A percentile compares a stretch with the other conserved stretches of the same genome.
Conservation (phyloP, 495 filamentous ascomycete species). For the Collariella sp. region DNA sequence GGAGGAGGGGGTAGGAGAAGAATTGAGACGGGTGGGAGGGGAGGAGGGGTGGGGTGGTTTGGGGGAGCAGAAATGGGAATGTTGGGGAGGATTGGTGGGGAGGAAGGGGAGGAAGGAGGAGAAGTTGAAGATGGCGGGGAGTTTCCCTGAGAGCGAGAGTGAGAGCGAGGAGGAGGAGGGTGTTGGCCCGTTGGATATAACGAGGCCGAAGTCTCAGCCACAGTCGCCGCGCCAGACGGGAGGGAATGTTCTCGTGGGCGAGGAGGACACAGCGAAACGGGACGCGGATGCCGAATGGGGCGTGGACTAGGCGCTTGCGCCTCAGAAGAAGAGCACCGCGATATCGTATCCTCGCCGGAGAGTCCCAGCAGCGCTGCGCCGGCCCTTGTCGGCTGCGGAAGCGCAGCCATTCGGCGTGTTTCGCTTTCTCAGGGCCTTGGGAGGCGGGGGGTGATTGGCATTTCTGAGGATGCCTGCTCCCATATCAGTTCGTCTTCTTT, state of each 20-base stretch:
- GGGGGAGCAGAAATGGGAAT: not conserved
- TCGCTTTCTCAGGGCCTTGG: too few species aligned
- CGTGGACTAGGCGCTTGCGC: not conserved
- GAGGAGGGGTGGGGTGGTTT: not conserved
- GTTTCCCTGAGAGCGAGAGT: conserved; percentile 22
- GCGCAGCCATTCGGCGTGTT: too few species aligned
- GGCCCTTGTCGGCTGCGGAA: not conserved
- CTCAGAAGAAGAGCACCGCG: not conserved
- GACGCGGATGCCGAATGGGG: not conserved
- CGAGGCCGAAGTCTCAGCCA: not conserved
- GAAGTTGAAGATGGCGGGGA: conserved; percentile 20
- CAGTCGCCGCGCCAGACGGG: not conserved
- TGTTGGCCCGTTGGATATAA: conserved; percentile 3
- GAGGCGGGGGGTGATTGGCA: too few species aligned
- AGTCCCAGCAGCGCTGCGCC: not conserved
- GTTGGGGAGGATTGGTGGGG: not conserved
- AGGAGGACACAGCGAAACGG: not conserved
- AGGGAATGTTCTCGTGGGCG: not conserved
- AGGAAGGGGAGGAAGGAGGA: not conserved
- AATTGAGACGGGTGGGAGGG: not conserved
- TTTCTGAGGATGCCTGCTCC: too few species aligned
- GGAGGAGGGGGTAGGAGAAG: not conserved
- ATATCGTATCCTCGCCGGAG: too few species aligned
- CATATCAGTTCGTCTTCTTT: too few species aligned
- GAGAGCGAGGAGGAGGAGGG: conserved; percentile 8